Evolutionary conservation across 2,329 filamentous ascomycete species (phyloP), one percentile per base, ranked within the genome.

Genomic region (Ascosphaera aggregata): DNA sequence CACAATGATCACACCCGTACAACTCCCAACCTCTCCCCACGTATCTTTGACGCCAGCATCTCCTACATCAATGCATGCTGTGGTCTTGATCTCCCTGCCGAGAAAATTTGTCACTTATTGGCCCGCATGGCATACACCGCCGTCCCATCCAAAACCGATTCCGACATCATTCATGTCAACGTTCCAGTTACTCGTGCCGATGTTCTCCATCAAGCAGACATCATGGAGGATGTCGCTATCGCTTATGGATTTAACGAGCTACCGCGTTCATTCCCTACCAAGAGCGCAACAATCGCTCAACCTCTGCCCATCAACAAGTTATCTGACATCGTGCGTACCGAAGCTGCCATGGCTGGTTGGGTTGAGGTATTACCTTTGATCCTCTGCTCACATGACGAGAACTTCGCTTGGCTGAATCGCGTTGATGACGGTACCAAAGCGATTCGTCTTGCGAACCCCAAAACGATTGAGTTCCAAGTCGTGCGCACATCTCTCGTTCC

Each of bases 151-250:
- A 60, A 66, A 40, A 68, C 70, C 44, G 67, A 77, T 43, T 58
- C 69, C 40, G 75, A 80, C 52, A 62, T 89, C 38, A 65, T 92
- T 43, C 77, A 91, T 50, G 75, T 95, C 19, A 69, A 76, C 27
- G 71, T 95, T 18, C 89, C 89, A 7, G 73, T 85, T 22, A 95
- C 85, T 36, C 73, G 89, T 44, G 86, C 89, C 37, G 89, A 98
- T 56, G 77, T 98, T 34, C 73, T 98, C 22, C 89, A 98, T 58
- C 80, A 94, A 54, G 91, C 84, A 50, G 89, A 98, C 55, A 80
- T 98, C 48, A 98, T 98, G 86, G 89, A 98, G 62, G 91, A 98
- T 54, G 76, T 91, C 16, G 89, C 84, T 32, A 89, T 98, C 46
- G 84, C 82, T 39, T 94, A 95, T 57, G 89, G 91, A 46, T 98